Base-by-base conservation (phyloP, 768 basidiomycete genomes). In the Gautieria morchelliformis region DNA sequence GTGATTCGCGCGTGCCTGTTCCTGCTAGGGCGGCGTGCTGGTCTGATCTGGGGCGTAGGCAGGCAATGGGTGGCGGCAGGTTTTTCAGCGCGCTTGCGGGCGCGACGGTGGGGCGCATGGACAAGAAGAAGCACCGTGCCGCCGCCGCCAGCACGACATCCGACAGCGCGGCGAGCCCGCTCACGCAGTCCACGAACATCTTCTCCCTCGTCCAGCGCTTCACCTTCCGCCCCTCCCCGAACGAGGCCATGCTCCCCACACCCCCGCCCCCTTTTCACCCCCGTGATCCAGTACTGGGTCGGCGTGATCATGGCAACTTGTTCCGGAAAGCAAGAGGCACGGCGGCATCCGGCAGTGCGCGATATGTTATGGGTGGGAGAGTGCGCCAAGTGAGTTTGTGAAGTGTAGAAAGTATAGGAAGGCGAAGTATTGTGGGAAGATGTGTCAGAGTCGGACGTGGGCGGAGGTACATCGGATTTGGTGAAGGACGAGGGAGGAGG, bases 241-340 rank as follows among this genome's bases (percentile, higher is more conserved):
- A 83, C 0, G 93, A 95, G 65, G 80, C 79, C 19, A 83, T 85
- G 60, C 72, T 85, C 53, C 81, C 80, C 5, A 82, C 82, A 54
- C 81, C 84, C 84, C 4, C 85, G 87, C 3, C 77, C 82, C 49
- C 72, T n/a, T n/a, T n/a, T 93, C 7, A 92, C 93, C 0, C 75
- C 78, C 10, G 95, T 97, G 68, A 95, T 99, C 22, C 92, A 96
- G 70, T 96, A 97, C 65, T 98, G 96, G 96, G 96, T 95, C 0
- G 93, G 93, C 3, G 95, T 97, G n/a, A 96, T 98, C 66, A 99
- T 98, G 96, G 96, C 53, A 99, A 99, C 69, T 95, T 95, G 12
- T 99, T 95, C 72, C 76, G 95, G 67, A 98, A 99, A 74, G 98
- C 64, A 95, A 98, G 61, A 83, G 78, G 50, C 74, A 85, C 37